Evolutionary conservation across 306 rosid genomes (phyloP), one percentile per base, ranked within the genome.

Genomic region (Corylus heterophylla): DNA sequence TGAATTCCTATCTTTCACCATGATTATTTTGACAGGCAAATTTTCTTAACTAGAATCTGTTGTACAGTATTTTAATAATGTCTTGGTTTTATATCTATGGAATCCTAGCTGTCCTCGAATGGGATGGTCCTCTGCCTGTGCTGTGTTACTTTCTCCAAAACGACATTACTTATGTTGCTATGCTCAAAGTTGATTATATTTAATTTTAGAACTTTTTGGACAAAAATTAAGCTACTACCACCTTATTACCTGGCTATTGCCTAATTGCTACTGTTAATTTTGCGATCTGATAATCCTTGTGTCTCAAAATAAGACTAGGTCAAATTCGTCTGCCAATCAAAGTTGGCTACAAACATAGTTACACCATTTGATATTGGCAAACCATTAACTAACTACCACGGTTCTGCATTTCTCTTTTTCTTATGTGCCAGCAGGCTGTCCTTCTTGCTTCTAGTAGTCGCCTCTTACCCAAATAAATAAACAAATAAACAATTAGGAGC

Each of bases 1-100:
- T 37, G 27, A 25, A 37, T 75, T 79, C 52, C 70, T 75, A 75
- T 82, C 81, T 76, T 54, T 45, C 49, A 2, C 18, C 31, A 2
- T 16, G 42, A 62, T 17, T 63, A 35, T 74, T 44, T 68, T 66
- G 16, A 20, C 29, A 56, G 69, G 4, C 42, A n/a, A 8, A 2
- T 56, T 67, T 56, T 51, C 11, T 35, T 39, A 27, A 20, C 62
- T 52, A 2, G 11, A 50, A 20, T 56, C 8, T 69, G 54, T 31
- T 29, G 62, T 69, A 31, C 54, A 12, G 64, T 55, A 7, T 63
- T 44, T 52, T 54, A 5, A 54, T 54, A 5, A 54, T 27, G 50
- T 20, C 18, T 66, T 2, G 12, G 69, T 39, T 62, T 81, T 14
- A 51, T 51, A 13, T 13, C 1, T 51, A 17, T 51, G 55, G 37